A percentile compares a stretch with the other conserved stretches of the same genome.
Evolutionary conservation across 2,329 filamentous ascomycete genomes (phyloP).

Genomic region (Trichoderma atrobrunneum): DNA sequence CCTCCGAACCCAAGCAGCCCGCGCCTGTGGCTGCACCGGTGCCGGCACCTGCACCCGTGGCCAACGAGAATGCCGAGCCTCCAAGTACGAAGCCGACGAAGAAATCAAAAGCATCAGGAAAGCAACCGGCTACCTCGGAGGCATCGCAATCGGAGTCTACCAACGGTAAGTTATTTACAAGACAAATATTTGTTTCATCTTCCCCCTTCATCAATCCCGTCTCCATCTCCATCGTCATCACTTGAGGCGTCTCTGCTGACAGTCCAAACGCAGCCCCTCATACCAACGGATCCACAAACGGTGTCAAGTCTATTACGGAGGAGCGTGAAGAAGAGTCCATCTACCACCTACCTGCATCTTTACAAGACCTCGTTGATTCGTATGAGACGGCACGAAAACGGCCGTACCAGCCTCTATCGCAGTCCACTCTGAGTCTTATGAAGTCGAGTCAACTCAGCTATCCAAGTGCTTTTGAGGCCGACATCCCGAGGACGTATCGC

Average conservation of each 20-base stretch:
- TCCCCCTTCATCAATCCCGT: background rate
- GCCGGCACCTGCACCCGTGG: constrained; percentile 25
- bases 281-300: constrained; percentile 53
- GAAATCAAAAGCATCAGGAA: constrained; percentile 44
- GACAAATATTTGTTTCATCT: background rate
- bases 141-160: constrained; percentile 36
- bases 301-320: constrained; percentile 45
- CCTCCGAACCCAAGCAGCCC: constrained; percentile 35
- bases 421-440: constrained; percentile 70
- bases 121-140: constrained; percentile 43
- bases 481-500: constrained; percentile 78
- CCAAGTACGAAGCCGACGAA: constrained; percentile 34
- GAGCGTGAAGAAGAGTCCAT: constrained; percentile 70
- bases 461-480: constrained; percentile 74
- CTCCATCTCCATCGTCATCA: background rate
- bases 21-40: constrained; percentile 26
- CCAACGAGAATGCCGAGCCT: constrained; percentile 27
- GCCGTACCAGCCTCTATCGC: constrained; percentile 58
- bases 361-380: constrained; percentile 87
- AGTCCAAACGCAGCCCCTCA: constrained; percentile 34
- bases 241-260: background rate
- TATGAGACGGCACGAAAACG: constrained; percentile 81
- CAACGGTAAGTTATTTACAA: constrained; percentile 40
- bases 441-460: constrained; percentile 69
- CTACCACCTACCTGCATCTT: constrained; percentile 83